phyloP scores from a whole-genome alignment of 257 asterid genomes.

The Sherardia arvensis region DNA sequence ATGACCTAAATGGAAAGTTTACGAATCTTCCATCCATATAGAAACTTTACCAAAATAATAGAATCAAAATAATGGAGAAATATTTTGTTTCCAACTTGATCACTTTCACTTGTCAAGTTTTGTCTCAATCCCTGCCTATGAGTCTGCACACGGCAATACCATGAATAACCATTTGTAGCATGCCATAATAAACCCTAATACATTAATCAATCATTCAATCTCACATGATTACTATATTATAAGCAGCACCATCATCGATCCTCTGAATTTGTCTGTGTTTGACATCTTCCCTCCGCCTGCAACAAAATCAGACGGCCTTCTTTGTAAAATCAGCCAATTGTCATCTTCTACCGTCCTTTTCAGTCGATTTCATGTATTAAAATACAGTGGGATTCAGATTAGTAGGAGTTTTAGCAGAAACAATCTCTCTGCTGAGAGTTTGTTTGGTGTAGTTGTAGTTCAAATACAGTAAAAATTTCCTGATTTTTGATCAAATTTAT shows the following conservation, averaged over 20 bases:
- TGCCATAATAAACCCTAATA: not conserved
- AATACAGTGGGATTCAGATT: not conserved
- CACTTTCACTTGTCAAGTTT: no score
- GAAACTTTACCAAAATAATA: no score
- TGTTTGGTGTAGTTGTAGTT: not conserved
- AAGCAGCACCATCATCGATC: constrained; percentile 2
- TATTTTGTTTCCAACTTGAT: no score
- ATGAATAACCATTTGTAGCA: constrained; percentile 1
- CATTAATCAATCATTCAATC: not conserved
- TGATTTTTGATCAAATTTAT: no score
- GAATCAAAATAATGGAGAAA: no score
- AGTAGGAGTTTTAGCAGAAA: no score
- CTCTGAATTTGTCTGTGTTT: not conserved
- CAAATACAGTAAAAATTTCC: not conserved
- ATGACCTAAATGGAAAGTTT: no score
- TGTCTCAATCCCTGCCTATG: no score
- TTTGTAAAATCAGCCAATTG: constrained; percentile 14
- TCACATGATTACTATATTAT: not conserved
- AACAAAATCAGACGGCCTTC: not conserved
- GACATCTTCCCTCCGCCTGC: constrained; percentile 9
- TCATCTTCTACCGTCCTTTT: not conserved
- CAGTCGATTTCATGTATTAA: not conserved
- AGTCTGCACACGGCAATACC: not conserved
- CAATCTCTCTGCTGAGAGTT: no score
- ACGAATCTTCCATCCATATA: no score